Percentiles rank a stretch among this genome's conserved stretches.
Conservation (phyloP, 495 filamentous ascomycete species). For the Saxophila tyrrhenica region DNA sequence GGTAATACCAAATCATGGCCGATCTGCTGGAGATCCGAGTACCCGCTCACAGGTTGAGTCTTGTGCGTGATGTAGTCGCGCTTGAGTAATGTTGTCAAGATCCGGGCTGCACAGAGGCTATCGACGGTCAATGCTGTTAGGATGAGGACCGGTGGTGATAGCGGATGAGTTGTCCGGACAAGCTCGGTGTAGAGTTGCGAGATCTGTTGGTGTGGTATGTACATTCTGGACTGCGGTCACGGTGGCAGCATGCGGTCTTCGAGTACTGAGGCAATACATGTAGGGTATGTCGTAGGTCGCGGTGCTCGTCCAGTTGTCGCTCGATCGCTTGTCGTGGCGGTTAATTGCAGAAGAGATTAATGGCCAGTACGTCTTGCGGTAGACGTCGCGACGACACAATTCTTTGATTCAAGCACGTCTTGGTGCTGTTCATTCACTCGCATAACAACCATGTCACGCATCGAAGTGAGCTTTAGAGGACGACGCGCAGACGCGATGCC, state of each 20-base stretch:
- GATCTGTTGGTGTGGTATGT: conserved; percentile 82
- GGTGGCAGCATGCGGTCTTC: not conserved
- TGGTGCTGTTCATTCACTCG: too few relatives aligned
- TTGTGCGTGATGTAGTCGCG: conserved; percentile 98
- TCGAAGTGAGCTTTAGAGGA: too few relatives aligned
- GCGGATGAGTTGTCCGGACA: conserved; percentile 63
- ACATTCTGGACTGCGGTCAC: conserved; percentile 46
- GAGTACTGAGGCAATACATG: not conserved
- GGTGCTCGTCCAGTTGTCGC: not conserved
- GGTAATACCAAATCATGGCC: conserved; percentile 66
- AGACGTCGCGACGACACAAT: too few relatives aligned
- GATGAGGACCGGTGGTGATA: conserved; percentile 82
- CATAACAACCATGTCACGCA: too few relatives aligned
- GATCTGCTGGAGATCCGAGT: conserved; percentile 72
- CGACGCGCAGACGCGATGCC: too few relatives aligned
- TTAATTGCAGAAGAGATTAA: not conserved
- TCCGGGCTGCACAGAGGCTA: conserved; percentile 88
- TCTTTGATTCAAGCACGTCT: too few relatives aligned
- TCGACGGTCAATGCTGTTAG: conserved; percentile 91
- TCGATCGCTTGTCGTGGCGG: not conserved
- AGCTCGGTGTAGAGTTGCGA: conserved; percentile 84
- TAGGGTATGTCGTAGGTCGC: not conserved
- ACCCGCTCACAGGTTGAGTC: conserved; percentile 86
- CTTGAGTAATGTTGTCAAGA: conserved; percentile 80
- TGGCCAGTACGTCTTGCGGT: too few relatives aligned